phyloP scores from a whole-genome alignment of 805 yeast genomes.

The Kodamaea leandrae region DNA sequence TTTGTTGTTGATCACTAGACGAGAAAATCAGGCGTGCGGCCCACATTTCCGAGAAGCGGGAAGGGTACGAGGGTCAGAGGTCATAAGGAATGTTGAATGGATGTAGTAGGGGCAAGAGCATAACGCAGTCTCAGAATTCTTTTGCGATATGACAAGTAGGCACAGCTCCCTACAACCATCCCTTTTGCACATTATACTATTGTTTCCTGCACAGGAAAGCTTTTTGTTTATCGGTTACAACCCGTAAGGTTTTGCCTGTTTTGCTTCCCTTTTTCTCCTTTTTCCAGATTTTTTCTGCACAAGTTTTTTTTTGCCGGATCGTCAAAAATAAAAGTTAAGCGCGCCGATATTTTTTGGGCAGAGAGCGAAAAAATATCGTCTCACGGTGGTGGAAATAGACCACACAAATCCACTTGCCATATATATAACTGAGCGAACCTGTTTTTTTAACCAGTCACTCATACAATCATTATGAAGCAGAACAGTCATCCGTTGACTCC shows the following conservation, averaged over 20 bases:
- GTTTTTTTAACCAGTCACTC: background rate
- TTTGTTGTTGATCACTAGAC: background rate
- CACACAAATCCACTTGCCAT: background rate
- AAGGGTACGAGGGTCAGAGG: background rate
- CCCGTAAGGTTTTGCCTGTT: background rate
- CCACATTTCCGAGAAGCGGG: background rate
- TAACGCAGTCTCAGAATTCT: too few relatives aligned
- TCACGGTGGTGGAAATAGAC: background rate
- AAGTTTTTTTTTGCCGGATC: background rate
- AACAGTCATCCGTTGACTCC: constrained; percentile 4
- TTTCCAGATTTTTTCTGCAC: background rate
- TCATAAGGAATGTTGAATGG: too few relatives aligned
- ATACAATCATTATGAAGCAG: background rate
- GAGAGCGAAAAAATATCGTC: constrained; percentile 1
- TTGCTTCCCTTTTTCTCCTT: background rate
- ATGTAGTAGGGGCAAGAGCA: too few relatives aligned
- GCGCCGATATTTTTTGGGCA: constrained; percentile 1
- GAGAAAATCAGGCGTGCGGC: background rate
- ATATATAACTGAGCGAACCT: background rate
- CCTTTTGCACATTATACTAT: too few relatives aligned
- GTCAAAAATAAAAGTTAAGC: constrained; percentile 3
- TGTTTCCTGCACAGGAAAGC: too few relatives aligned
- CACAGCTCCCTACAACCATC: too few relatives aligned
- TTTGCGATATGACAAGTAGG: too few relatives aligned
- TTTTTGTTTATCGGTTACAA: background rate